Base-by-base conservation (phyloP, 768 basidiomycete genomes). In the Imleria badia region DNA sequence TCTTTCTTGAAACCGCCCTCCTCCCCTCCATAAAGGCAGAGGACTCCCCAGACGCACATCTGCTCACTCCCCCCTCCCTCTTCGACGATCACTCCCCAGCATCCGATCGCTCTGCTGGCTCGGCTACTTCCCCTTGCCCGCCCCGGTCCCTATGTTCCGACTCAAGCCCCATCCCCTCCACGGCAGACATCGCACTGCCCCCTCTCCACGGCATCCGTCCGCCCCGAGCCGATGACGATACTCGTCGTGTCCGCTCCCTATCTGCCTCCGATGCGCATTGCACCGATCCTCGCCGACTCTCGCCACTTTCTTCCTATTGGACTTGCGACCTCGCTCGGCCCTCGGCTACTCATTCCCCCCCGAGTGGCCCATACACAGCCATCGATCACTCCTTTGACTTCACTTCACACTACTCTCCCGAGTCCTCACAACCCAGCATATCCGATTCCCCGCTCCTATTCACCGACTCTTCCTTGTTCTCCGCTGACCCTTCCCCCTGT, bases 21-120 rank as follows among this genome's bases (percentile, higher is more conserved):
- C 73, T 79, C n/a, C 71, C 75, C 5, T 70, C 77, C 29, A 76
- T 84, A 56, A 85, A 86, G 67, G 70, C 78, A 11, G 84, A 87
- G 62, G 81, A 85, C 42, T 72, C 73, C 13, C 72, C 68, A n/a
- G 79, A 81, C 51, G 55, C 67, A 5, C 70, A 66, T 53, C 60
- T 70, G 19, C 71, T 82, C 53, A 75, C 80, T 15, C 66, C 80
- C 2, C 69, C 79, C 39, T 53, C 59, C 10, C 51, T 63, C 33
- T 66, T 63, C 46, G 70, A 73, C 26, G 70, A 71, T 3, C 58
- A 70, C 48, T 72, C 70, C 3, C 70, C 70, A 19, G 52, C 41
- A 30, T 72, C 70, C 48, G 68, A 73, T 59, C 61, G 65, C 38
- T 70, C 72, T 30, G 64, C 56, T n/a, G 58, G 54, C 33, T 71